Percentiles rank a stretch among this genome's conserved stretches.
These are phyloP conservation scores for Periconia sp. DNA, from an alignment of 2,329 filamentous ascomycete species.

Conservation along the genomic window DNA sequence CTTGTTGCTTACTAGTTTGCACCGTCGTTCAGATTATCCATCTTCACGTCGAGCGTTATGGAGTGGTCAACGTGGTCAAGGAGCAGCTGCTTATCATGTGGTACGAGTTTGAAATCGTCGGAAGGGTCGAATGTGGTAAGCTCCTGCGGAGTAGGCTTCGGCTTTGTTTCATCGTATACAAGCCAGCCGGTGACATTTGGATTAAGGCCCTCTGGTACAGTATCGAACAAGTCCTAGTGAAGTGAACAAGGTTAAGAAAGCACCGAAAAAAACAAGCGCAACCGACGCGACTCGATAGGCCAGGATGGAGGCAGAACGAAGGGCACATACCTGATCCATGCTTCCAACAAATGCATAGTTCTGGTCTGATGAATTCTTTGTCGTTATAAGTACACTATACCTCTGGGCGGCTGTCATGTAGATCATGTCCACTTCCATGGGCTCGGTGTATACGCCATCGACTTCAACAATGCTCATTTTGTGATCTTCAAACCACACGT, in stretches of 20 bases:
- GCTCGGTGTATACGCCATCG: slow-evolving; percentile 68
- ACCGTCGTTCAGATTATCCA: slow-evolving; percentile 69
- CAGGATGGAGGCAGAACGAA: too few relatives aligned
- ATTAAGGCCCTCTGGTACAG: slow-evolving; percentile 67
- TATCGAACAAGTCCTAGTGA: slow-evolving; percentile 64
- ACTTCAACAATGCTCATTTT: slow-evolving; percentile 67
- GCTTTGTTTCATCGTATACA: slow-evolving; percentile 54
- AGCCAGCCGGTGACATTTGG: slow-evolving; percentile 62
- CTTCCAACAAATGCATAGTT: slow-evolving; percentile 63
- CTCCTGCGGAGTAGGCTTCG: slow-evolving; percentile 52
- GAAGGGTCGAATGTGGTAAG: slow-evolving; percentile 67
- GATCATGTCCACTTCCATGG: slow-evolving; percentile 60
- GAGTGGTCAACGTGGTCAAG: slow-evolving; percentile 64
- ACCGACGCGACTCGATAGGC: too few relatives aligned
- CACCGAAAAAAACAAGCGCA: too few relatives aligned
- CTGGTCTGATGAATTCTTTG: slow-evolving; percentile 56
- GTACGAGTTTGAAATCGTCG: slow-evolving; percentile 73
- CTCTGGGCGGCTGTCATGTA: slow-evolving; percentile 71
- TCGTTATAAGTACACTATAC: slow-evolving; percentile 66
- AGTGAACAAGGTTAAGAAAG: too few relatives aligned
- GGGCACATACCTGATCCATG: slow-evolving; percentile 49
- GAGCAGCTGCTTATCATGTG: slow-evolving; percentile 65
- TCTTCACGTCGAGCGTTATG: slow-evolving; percentile 61
- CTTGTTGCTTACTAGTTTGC: slow-evolving; percentile 58
- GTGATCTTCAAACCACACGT: slow-evolving; percentile 71